Evolutionary conservation across 371 early-diverging fungal species (phyloP).

Genomic region (Parasitella parasitica): DNA sequence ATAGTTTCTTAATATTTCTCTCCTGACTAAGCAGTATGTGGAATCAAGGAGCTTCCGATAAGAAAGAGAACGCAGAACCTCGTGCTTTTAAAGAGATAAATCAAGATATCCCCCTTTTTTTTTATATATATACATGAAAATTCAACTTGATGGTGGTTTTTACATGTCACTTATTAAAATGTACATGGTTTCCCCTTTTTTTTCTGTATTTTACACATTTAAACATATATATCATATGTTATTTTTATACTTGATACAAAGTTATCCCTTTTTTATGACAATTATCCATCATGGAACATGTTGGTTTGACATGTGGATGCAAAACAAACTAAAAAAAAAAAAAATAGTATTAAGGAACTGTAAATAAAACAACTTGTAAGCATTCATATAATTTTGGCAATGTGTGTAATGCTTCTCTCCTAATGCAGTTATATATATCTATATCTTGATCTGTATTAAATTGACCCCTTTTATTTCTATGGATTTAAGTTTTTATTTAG

Average conservation of each 20-base stretch:
- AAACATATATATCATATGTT: not conserved
- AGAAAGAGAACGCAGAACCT: not conserved
- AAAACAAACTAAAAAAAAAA: not conserved
- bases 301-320: not conserved
- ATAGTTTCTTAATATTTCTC: not conserved
- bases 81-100: not conserved
- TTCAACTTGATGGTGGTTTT: not conserved
- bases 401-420: not conserved
- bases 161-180: not conserved
- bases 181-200: not conserved
- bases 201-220: not conserved
- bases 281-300: not conserved
- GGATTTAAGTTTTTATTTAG: not conserved
- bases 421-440: not conserved
- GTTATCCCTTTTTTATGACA: not conserved
- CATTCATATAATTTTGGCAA: not conserved
- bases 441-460: not conserved
- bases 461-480: not conserved
- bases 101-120: not conserved
- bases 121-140: not conserved
- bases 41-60: not conserved
- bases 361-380: not conserved
- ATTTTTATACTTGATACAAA: not conserved
- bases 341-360: not conserved
- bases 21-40: not conserved